These are phyloP conservation scores for Thelonectria blattea DNA, from an alignment of 2,329 filamentous ascomycete genomes.

Conservation along the genomic window DNA sequence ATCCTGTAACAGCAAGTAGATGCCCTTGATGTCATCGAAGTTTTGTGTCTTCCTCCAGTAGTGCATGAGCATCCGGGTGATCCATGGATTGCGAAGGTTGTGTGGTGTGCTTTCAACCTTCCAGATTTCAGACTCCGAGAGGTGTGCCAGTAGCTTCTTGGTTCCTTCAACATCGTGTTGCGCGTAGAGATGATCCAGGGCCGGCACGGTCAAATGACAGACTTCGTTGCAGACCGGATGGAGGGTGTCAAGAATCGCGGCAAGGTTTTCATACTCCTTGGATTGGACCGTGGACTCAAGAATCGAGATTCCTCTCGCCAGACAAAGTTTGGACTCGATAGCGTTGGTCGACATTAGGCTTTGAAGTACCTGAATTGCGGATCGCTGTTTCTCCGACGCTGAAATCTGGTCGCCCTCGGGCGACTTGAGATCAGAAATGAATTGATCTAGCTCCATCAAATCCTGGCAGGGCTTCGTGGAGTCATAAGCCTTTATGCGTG, in stretches of 20 bases:
- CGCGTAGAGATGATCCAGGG: constrained; percentile 30
- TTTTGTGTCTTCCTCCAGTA: constrained; percentile 36
- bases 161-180: constrained; percentile 25
- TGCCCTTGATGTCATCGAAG: constrained; percentile 31
- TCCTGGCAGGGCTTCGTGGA: background rate
- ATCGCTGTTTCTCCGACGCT: constrained; percentile 14
- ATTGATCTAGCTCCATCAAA: constrained; percentile 15
- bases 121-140: constrained; percentile 16
- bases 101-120: constrained; percentile 2
- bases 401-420: background rate
- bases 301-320: constrained; percentile 33
- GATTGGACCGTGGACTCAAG: constrained; percentile 30
- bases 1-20: constrained; percentile 39
- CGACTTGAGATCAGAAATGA: constrained; percentile 23
- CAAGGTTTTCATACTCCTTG: constrained; percentile 27
- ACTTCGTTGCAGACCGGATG: constrained; percentile 33
- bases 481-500: background rate
- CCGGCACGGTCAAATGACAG: constrained; percentile 31
- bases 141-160: constrained; percentile 22
- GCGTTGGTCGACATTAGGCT: constrained; percentile 23
- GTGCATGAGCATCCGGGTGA: constrained; percentile 34
- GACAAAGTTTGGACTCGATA: constrained; percentile 17
- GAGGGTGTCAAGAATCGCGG: constrained; percentile 30
- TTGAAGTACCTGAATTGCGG: constrained; percentile 28
- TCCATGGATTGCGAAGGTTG: constrained; percentile 28